Base-by-base conservation (phyloP, 768 basidiomycete species). In the Heimioporus sp. region DNA sequence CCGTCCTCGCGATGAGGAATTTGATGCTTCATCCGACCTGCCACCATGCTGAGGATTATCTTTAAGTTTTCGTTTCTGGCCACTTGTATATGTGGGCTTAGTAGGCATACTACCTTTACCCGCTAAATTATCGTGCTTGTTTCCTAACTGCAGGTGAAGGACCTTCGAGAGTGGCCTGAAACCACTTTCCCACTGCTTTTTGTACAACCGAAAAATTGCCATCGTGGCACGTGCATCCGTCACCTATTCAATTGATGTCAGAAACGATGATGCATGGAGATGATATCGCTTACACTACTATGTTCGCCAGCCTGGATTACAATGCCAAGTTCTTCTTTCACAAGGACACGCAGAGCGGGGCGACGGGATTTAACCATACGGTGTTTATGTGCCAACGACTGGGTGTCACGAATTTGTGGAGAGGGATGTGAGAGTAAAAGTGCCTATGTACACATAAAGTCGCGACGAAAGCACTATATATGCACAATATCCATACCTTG, bases 141-240 rank as follows among this genome's bases (percentile, higher is more conserved):
- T 43, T 47, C 45, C 48, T 35, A 37, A 36, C 44, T 16, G 42
- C 36, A n/a, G 20, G 10, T 39, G 43, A 16, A 28, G 49, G 41
- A 28, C 43, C 42, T 39, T 30, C 20, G 35, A 56, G 20, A 44
- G 21, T 24, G 46, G 40, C 43, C 43, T 60, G 24, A 54, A 56
- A 19, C 77, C 75, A 51, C 76, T 76, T 58, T 98, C 95, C 92
- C 92, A 98, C 43, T 82, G 77, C 46, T 82, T 83, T 59, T 88
- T 85, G 67, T 94, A 79, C 16, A 95, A 64, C 8, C 93, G 80
- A 67, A 89, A 98, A 36, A 98, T 74, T 0, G 92, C 95, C 92
- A 99, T 97, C 0, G 94, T 90, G 0, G 95, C 96, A 46, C 95
- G 80, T 1, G 95, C 93, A 65, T 98, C 95, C 16, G 82, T 90